Evolutionary conservation across 73 alveolate genomes (phyloP).

Genomic region (Paraurostyla sp.): DNA sequence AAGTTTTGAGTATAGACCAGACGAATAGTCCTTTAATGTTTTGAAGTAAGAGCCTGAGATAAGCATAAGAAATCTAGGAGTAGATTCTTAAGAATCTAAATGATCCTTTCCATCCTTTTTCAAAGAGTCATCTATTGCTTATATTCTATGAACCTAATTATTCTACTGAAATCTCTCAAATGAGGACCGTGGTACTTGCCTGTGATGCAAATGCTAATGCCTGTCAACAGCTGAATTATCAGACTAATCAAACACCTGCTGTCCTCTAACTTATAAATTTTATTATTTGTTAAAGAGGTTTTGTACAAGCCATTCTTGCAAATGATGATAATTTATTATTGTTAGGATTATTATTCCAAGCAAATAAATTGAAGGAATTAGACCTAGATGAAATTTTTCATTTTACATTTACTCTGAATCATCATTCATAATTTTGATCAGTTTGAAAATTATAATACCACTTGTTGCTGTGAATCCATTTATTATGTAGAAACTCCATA

Average conservation of each 20-base stretch:
- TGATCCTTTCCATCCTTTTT: too few relatives aligned
- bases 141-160: too few relatives aligned
- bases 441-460: background rate
- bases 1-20: background rate
- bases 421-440: background rate
- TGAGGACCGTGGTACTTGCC: too few relatives aligned
- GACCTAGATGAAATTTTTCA: background rate
- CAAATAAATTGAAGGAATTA: background rate
- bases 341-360: background rate
- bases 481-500: background rate
- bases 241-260: too few relatives aligned
- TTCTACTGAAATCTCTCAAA: too few relatives aligned
- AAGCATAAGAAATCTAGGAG: constrained; percentile 32
- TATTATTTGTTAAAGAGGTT: background rate
- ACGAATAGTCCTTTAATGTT: constrained; percentile 18
- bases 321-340: background rate
- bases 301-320: background rate
- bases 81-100: too few relatives aligned
- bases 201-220: too few relatives aligned
- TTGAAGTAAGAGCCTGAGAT: constrained; percentile 34
- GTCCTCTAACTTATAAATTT: too few relatives aligned
- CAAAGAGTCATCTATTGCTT: too few relatives aligned
- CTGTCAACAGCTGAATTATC: too few relatives aligned
- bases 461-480: constrained; percentile 19
- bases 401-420: background rate